Percentiles rank a stretch among this genome's conserved stretches.
phyloP scores from a whole-genome alignment of 129 eudicot species.

The Lonicera japonica region DNA sequence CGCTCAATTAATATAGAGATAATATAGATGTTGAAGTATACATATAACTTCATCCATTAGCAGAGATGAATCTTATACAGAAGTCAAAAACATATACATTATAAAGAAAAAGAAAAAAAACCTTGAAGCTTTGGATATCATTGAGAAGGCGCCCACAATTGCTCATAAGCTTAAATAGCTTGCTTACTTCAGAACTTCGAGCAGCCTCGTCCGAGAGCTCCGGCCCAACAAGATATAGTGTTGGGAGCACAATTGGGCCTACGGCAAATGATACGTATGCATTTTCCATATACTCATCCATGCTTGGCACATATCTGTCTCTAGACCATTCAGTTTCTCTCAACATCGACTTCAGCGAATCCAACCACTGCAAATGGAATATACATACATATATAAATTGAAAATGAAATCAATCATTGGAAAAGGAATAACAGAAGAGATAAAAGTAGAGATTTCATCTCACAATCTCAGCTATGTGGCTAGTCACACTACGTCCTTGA shows the following conservation, averaged over 20 bases:
- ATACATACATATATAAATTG: no score
- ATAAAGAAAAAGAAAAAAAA: no score
- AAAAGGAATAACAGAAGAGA: background rate
- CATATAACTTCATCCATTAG: no score
- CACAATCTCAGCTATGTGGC: slow-evolving; percentile 63
- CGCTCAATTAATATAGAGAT: no score
- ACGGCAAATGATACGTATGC: slow-evolving; percentile 80
- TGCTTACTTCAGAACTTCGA: slow-evolving; percentile 40
- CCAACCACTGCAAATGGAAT: slow-evolving; percentile 56
- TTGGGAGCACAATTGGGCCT: slow-evolving; percentile 88
- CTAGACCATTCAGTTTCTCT: slow-evolving; percentile 68
- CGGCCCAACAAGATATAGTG: slow-evolving; percentile 76
- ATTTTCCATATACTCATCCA: slow-evolving; percentile 73
- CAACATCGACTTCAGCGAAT: slow-evolving; percentile 58
- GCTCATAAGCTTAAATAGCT: slow-evolving; percentile 67
- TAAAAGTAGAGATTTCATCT: slow-evolving; percentile 14
- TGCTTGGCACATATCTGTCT: slow-evolving; percentile 40
- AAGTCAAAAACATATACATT: no score
- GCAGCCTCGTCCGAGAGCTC: slow-evolving; percentile 55
- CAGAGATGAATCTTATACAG: no score
- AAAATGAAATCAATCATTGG: no score
- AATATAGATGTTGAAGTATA: no score
- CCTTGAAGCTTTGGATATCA: slow-evolving; percentile 71
- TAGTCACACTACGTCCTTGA: slow-evolving; percentile 56
- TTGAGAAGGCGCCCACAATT: slow-evolving; percentile 83